Evolutionary conservation across 352 stramenopile species (phyloP), one percentile per base, ranked within the genome.

Genomic region (Globisporangium barbulae): DNA sequence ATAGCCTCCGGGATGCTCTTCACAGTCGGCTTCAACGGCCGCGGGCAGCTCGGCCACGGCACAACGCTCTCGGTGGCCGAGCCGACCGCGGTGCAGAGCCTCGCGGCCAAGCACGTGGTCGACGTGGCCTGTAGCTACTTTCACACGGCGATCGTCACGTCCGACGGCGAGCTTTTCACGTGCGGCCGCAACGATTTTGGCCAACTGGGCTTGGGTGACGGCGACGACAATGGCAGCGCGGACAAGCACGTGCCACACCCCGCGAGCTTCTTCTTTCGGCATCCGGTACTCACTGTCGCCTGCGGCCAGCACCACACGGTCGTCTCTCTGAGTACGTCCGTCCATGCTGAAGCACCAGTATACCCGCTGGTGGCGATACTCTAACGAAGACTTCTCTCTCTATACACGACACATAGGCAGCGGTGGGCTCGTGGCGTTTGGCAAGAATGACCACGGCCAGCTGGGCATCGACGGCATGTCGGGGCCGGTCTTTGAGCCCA

Each of bases 141-240:
- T 65, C 93, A 98, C 78, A 97, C 82, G 1, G 72, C 91, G 39
- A 79, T 97, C 39, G 73, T 91, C 25, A 92, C 82, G 28, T 74
- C 80, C 17, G 84, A 88, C 35, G 88, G 89, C 12, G 79, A 93
- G 39, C 68, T 98, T 37, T 97, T 85, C 48, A 67, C 86, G 9
- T 98, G 93, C 52, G 93, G 93, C 2, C 88, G 91, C 41, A 98
- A 98, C 63, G 91, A 98, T 69, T 97, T 96, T 54, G 91, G 92
- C 0, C 93, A 98, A 61, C 72, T 98, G 0, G 92, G 92, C 21
- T 80, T 75, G 33, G 78, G 77, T 15, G 87, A 94, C 49, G 76
- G 71, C 19, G 47, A 57, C 17, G 35, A 35, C 4, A 21, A 52
- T 1, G 53, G 53, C 6, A 9, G 49, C 5, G 70, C 77, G 4